These are phyloP conservation scores for Tuber melanosporum DNA, from an alignment of 495 filamentous ascomycete genomes.

Conservation along the genomic window DNA sequence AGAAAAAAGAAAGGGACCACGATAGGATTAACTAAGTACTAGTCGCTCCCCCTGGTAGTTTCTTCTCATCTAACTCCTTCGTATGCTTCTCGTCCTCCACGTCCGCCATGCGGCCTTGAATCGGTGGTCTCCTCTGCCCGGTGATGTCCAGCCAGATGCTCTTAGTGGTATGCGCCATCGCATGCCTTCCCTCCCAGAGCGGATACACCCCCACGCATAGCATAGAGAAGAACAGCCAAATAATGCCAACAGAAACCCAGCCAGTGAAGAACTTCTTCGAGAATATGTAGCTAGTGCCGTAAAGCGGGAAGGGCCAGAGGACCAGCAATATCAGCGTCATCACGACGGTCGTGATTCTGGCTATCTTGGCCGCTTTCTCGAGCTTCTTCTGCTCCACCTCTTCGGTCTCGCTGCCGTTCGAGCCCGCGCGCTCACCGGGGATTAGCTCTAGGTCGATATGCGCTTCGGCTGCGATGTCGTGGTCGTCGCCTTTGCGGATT, in stretches of 20 bases:
- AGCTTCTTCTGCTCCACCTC: constrained; percentile 65
- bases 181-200: constrained; percentile 69
- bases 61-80: constrained; percentile 10
- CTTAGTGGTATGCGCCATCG: constrained; percentile 58
- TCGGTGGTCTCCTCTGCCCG: constrained; percentile 50
- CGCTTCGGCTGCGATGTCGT: constrained; percentile 61
- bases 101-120: constrained; percentile 23
- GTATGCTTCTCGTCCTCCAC: background rate
- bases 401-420: constrained; percentile 42
- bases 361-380: constrained; percentile 66
- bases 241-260: constrained; percentile 77
- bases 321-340: constrained; percentile 73
- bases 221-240: constrained; percentile 76
- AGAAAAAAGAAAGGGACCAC: background rate
- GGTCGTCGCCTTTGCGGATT: constrained; percentile 79
- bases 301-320: constrained; percentile 95
- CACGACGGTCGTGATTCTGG: constrained; percentile 65
- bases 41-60: background rate
- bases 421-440: constrained; percentile 49
- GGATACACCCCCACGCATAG: constrained; percentile 74
- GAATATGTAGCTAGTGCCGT: constrained; percentile 79
- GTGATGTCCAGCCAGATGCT: constrained; percentile 62
- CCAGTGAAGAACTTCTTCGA: constrained; percentile 87
- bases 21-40: background rate
- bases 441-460: constrained; percentile 66